phyloP scores from a whole-genome alignment of 441 rosid species.

The Kokia cookei region DNA sequence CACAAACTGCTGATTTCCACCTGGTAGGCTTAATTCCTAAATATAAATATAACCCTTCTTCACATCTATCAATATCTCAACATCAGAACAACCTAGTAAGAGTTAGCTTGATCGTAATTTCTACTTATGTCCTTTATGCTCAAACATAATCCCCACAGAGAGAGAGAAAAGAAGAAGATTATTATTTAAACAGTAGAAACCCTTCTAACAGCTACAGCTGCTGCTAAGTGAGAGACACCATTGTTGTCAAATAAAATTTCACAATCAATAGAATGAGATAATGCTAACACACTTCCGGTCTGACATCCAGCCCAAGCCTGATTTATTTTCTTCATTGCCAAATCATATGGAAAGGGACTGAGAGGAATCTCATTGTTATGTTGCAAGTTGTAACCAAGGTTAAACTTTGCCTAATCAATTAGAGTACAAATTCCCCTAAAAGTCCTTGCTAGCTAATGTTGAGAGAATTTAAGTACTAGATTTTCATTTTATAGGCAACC shows the following conservation, averaged over 20 bases:
- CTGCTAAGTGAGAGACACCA: background rate
- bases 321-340: conserved; percentile 2
- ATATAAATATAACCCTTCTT: background rate
- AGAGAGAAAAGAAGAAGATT: background rate
- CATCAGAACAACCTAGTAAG: conserved; percentile 2
- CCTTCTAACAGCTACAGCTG: background rate
- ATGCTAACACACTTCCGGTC: background rate
- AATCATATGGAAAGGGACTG: background rate
- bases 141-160: background rate
- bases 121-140: background rate
- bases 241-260: background rate
- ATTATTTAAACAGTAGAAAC: background rate
- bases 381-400: background rate
- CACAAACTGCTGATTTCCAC: background rate
- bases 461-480: background rate
- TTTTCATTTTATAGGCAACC: background rate
- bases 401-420: background rate
- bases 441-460: background rate
- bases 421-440: background rate
- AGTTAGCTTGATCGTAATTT: background rate
- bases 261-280: background rate
- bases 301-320: background rate
- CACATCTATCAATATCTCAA: background rate
- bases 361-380: background rate
- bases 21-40: background rate